Conservation (phyloP, 768 basidiomycete species). For the Punctularia strigosozonata region DNA sequence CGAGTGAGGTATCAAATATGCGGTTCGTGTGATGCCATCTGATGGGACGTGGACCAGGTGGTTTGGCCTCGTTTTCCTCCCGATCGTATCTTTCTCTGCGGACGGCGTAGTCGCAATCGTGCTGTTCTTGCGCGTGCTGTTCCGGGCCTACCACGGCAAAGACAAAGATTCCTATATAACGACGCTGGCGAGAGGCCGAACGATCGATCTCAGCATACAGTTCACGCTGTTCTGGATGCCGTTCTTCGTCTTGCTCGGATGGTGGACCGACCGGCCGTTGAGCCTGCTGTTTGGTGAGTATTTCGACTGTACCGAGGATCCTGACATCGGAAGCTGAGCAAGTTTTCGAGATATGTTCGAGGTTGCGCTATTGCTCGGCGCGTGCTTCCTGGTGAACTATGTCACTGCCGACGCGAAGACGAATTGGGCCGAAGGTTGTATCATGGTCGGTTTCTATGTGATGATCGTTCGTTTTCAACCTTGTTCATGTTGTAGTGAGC, state of each 20-base stretch:
- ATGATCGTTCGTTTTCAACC: constrained; percentile 58
- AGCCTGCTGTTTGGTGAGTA: constrained; percentile 58
- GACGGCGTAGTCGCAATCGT: constrained; percentile 52
- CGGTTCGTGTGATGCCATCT: too few relatives aligned
- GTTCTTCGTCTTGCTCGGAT: constrained; percentile 52
- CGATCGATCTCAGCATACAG: constrained; percentile 71
- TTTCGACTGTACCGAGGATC: neutral
- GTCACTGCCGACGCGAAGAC: constrained; percentile 71
- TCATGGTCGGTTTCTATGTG: constrained; percentile 54
- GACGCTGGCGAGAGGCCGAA: constrained; percentile 51
- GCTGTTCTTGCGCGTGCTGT: constrained; percentile 37
- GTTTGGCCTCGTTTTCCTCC: constrained; percentile 66
- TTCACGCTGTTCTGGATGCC: constrained; percentile 80
- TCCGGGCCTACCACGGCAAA: constrained; percentile 28
- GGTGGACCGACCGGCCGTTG: constrained; percentile 54
- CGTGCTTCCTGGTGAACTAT: constrained; percentile 71
- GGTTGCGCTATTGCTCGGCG: constrained; percentile 48
- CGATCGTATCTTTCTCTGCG: constrained; percentile 62
- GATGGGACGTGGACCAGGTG: too few relatives aligned
- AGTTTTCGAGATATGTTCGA: constrained; percentile 49
- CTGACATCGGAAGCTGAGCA: neutral
- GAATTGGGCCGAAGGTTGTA: constrained; percentile 61
- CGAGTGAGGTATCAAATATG: constrained; percentile 45
- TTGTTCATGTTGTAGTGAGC: too few relatives aligned
- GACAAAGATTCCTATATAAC: constrained; percentile 32